phyloP scores from a whole-genome alignment of 2,329 filamentous ascomycete genomes.

The Dactylella cylindrospora region DNA sequence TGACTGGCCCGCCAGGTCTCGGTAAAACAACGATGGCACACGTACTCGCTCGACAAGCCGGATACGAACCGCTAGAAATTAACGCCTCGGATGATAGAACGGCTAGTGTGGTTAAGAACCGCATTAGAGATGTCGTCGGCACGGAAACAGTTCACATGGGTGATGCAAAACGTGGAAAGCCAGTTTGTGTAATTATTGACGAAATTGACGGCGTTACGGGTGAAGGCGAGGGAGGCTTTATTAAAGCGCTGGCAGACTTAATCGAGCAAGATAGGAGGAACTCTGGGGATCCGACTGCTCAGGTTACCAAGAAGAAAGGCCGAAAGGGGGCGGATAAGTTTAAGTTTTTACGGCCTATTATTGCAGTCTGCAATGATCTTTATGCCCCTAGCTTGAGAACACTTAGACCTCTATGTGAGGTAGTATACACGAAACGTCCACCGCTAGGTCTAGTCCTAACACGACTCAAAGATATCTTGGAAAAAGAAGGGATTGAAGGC shows the following conservation, averaged over 20 bases:
- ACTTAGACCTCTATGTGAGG: constrained; percentile 83
- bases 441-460: constrained; percentile 80
- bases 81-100: constrained; percentile 97
- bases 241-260: constrained; percentile 91
- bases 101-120: constrained; percentile 81
- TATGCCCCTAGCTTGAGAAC: constrained; percentile 88
- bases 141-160: constrained; percentile 85
- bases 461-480: constrained; percentile 79
- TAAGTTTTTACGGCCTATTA: constrained; percentile 78
- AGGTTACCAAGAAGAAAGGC: constrained; percentile 53
- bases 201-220: constrained; percentile 93
- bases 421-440: constrained; percentile 88
- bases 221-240: constrained; percentile 84
- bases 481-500: constrained; percentile 82
- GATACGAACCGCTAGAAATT: constrained; percentile 95
- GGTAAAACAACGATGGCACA: constrained; percentile 96
- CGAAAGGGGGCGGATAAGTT: constrained; percentile 85
- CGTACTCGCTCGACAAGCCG: constrained; percentile 90
- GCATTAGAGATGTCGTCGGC: constrained; percentile 86
- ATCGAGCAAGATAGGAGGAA: constrained; percentile 86
- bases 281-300: constrained; percentile 52
- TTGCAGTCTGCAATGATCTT: constrained; percentile 95
- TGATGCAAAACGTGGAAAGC: constrained; percentile 71
- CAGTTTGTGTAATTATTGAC: constrained; percentile 90
- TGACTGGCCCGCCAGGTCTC: constrained; percentile 87